Conservation (phyloP, 495 filamentous ascomycete genomes). For the Xeromyces bisporus region DNA sequence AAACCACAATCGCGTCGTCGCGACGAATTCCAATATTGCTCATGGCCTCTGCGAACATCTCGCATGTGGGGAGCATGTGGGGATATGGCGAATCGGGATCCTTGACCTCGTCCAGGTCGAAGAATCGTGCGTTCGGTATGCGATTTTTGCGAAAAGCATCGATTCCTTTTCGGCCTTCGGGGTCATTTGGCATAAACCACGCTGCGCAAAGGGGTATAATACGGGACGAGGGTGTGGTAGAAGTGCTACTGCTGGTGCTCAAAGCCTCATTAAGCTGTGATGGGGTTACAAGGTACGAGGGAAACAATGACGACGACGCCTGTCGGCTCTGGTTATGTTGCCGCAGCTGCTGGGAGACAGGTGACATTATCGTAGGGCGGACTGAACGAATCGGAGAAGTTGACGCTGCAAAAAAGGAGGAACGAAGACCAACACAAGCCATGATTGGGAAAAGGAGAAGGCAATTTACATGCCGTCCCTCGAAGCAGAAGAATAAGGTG, state of each 20-base stretch:
- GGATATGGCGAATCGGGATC: slow-evolving; percentile 79
- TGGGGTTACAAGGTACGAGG: slow-evolving; percentile 72
- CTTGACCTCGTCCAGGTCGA: slow-evolving; percentile 81
- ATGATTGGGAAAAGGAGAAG: slow-evolving; percentile 11
- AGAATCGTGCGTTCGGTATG: slow-evolving; percentile 85
- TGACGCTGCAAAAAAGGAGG: slow-evolving; percentile 14
- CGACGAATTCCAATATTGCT: slow-evolving; percentile 63
- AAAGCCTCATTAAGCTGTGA: slow-evolving; percentile 64
- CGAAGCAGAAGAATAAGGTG: not conserved
- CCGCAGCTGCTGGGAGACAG: slow-evolving; percentile 8
- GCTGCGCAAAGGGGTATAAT: slow-evolving; percentile 78
- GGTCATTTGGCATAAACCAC: slow-evolving; percentile 93
- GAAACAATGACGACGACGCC: slow-evolving; percentile 34
- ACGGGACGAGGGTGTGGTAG: slow-evolving; percentile 57
- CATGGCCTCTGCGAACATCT: slow-evolving; percentile 77
- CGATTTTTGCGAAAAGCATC: slow-evolving; percentile 58
- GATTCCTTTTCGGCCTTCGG: slow-evolving; percentile 52
- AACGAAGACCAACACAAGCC: slow-evolving; percentile 19
- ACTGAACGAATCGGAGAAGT: slow-evolving; percentile 6
- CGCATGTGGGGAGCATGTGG: slow-evolving; percentile 81
- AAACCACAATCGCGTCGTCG: slow-evolving; percentile 83
- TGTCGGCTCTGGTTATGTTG: slow-evolving; percentile 18
- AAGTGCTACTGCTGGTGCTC: slow-evolving; percentile 54
- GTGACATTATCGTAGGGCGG: slow-evolving; percentile 19
- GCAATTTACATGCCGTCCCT: slow-evolving; percentile 14